phyloP scores from a whole-genome alignment of 345 rosid genomes.

The Eucalyptus leucophloia region DNA sequence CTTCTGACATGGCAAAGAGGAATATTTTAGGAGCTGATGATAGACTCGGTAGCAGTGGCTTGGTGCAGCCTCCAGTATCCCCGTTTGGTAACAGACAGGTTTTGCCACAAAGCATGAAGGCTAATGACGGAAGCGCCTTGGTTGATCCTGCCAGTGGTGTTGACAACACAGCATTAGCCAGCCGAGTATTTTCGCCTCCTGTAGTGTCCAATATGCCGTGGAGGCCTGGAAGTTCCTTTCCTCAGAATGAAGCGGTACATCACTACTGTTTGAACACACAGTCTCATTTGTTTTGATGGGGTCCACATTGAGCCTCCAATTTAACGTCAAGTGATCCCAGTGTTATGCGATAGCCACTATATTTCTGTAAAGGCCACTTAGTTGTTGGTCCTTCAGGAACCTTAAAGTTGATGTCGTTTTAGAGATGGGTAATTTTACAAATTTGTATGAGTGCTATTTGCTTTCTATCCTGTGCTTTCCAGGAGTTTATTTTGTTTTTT shows the following conservation, averaged over 20 bases:
- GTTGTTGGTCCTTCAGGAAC: neutral
- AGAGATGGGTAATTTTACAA: neutral
- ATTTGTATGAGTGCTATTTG: neutral
- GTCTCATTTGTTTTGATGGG: neutral
- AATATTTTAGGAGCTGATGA: slow-evolving; percentile 76
- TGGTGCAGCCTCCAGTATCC: slow-evolving; percentile 60
- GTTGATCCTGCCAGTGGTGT: slow-evolving; percentile 50
- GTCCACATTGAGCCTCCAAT: neutral
- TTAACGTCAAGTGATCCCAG: neutral
- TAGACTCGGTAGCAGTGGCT: slow-evolving; percentile 45
- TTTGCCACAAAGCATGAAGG: slow-evolving; percentile 65
- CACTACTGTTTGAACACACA: neutral
- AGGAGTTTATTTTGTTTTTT: neutral
- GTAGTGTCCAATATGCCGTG: slow-evolving; percentile 70
- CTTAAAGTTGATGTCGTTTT: neutral
- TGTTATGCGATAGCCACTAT: neutral
- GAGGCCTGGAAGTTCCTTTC: slow-evolving; percentile 91
- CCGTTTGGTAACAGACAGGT: slow-evolving; percentile 69
- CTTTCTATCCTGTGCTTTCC: neutral
- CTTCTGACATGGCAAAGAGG: slow-evolving; percentile 75
- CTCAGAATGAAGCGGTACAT: slow-evolving; percentile 70
- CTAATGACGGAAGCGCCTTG: slow-evolving; percentile 50
- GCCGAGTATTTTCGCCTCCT: slow-evolving; percentile 82
- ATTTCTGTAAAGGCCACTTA: neutral
- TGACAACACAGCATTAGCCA: slow-evolving; percentile 30